phyloP scores from a whole-genome alignment of 1,284 basidiomycete species.

The Puccinia triticina region DNA sequence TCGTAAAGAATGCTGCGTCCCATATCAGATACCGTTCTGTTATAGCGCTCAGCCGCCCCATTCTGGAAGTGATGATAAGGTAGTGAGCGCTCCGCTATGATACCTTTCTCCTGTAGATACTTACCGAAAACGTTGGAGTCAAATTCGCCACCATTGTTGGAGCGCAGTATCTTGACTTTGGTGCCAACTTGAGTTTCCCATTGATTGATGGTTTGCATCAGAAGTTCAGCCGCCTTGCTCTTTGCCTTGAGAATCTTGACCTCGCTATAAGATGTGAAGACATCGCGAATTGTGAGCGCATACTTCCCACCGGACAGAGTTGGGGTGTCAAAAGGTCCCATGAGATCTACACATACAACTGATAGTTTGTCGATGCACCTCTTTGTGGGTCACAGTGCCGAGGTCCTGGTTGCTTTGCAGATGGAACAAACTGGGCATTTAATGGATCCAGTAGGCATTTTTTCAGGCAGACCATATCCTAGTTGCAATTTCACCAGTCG shows the following conservation, averaged over 20 bases:
- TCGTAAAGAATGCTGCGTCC: conserved; percentile 19
- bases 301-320: not conserved
- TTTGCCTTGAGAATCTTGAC: not conserved
- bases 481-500: not conserved
- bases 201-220: not conserved
- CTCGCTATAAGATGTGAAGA: not conserved
- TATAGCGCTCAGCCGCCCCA: conserved; percentile 36
- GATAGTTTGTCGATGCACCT: not conserved
- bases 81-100: not conserved
- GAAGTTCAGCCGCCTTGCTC: not conserved
- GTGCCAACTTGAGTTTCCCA: not conserved
- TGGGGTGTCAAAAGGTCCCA: conserved; percentile 10
- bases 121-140: not conserved
- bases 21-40: conserved; percentile 20
- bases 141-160: conserved; percentile 24
- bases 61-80: conserved; percentile 51
- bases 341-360: not conserved
- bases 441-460: not conserved
- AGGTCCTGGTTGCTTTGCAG: not conserved
- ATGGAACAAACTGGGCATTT: not conserved
- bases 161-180: conserved; percentile 24
- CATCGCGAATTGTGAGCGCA: not conserved
- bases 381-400: not conserved
- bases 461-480: not conserved
- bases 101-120: conserved; percentile 9